These are phyloP conservation scores for Penicillium vulpinum DNA, from an alignment of 2,329 filamentous ascomycete species.

Conservation along the genomic window DNA sequence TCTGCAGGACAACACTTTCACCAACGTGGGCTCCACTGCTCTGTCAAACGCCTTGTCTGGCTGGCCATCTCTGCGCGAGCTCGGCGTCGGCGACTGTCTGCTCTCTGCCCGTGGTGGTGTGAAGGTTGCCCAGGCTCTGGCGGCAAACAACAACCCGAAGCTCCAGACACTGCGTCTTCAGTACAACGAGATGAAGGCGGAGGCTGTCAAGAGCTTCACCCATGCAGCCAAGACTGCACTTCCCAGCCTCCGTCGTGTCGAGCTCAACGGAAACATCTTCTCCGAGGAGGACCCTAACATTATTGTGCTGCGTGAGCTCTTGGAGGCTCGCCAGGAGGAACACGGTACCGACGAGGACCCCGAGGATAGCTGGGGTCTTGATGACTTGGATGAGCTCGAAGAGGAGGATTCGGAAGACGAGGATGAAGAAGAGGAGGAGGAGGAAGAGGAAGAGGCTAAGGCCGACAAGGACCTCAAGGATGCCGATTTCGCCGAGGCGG, in stretches of 20 bases:
- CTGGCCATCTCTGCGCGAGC: constrained; percentile 76
- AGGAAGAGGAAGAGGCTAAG: constrained; percentile 57
- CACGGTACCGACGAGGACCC: constrained; percentile 60
- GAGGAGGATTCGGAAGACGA: constrained; percentile 69
- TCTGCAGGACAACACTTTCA: constrained; percentile 98
- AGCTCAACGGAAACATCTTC: constrained; percentile 96
- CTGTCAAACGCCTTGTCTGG: constrained; percentile 71
- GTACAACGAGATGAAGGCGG: constrained; percentile 88
- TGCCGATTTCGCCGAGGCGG: constrained; percentile 53
- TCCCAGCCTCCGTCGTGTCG: constrained; percentile 77
- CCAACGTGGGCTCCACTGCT: constrained; percentile 72
- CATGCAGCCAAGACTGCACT: constrained; percentile 67
- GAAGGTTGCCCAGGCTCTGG: constrained; percentile 70
- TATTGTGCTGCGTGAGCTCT: constrained; percentile 65
- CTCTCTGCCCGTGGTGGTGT: constrained; percentile 75
- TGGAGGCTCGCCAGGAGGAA: constrained; percentile 77
- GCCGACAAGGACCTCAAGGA: constrained; percentile 70
- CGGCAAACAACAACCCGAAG: constrained; percentile 72
- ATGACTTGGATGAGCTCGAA: constrained; percentile 82
- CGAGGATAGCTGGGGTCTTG: constrained; percentile 81
- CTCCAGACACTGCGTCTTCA: constrained; percentile 81
- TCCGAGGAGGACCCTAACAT: constrained; percentile 78
- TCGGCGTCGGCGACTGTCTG: constrained; percentile 86
- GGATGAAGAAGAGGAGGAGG: constrained; percentile 69
- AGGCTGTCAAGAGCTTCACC: constrained; percentile 70